These are phyloP conservation scores for Smallanthus sonchifolius DNA, from an alignment of 129 eudicot species.

Conservation along the genomic window DNA sequence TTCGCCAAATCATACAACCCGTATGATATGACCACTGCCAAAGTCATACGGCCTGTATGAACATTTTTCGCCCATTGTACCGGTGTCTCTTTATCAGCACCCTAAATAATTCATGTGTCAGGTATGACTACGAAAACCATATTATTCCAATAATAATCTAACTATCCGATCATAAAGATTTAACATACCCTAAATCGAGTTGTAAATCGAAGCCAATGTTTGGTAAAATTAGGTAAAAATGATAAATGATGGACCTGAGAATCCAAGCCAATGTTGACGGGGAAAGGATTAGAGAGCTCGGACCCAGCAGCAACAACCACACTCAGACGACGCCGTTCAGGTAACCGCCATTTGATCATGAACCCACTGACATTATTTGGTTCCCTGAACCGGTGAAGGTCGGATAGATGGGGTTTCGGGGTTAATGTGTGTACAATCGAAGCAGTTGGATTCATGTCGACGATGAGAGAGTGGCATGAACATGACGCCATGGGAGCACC, in stretches of 20 bases:
- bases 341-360: constrained; percentile 21
- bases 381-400: constrained; percentile 24
- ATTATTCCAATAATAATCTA: not conserved
- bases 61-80: too few species aligned
- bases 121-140: not conserved
- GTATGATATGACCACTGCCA: too few species aligned
- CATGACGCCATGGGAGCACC: constrained; percentile 39
- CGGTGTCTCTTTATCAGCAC: not conserved
- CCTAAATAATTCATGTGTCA: not conserved
- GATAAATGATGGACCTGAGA: constrained; percentile 45
- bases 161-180: too few species aligned
- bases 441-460: constrained; percentile 36
- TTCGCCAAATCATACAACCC: too few species aligned
- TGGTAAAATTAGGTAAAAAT: not conserved
- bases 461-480: constrained; percentile 36
- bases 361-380: not conserved
- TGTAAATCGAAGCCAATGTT: too few species aligned
- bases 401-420: constrained; percentile 20
- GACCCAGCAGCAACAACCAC: constrained; percentile 61
- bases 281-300: constrained; percentile 58
- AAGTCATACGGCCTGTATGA: too few species aligned
- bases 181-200: not conserved
- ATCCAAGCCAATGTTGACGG: constrained; percentile 63
- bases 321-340: constrained; percentile 47
- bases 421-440: not conserved